Evolutionary conservation across 352 stramenopile species (phyloP).

Genomic region (Pythium dissimile): DNA sequence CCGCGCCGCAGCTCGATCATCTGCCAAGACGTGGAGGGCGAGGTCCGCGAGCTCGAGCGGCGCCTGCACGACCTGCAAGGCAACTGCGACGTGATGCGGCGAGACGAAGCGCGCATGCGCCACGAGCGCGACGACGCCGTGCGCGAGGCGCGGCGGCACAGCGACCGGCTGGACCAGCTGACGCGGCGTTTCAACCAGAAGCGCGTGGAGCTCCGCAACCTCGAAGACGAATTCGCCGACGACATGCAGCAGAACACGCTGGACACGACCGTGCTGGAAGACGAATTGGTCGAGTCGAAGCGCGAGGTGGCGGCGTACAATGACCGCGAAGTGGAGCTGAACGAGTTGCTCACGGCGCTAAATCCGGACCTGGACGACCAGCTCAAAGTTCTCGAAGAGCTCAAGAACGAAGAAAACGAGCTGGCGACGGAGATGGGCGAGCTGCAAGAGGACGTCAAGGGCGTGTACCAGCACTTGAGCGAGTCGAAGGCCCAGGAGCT

Average conservation of each 20-base stretch:
- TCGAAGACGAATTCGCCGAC: conserved; percentile 72
- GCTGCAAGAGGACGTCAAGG: conserved; percentile 58
- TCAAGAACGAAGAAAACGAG: conserved; percentile 42
- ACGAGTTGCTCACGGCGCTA: conserved; percentile 52
- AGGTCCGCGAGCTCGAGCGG: conserved; percentile 55
- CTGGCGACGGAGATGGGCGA: conserved; percentile 50
- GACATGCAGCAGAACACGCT: conserved; percentile 58
- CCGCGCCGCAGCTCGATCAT: conserved; percentile 63
- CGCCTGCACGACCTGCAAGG: conserved; percentile 46
- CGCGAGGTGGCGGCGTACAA: conserved; percentile 42
- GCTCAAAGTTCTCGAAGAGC: conserved; percentile 51
- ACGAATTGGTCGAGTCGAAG: conserved; percentile 52
- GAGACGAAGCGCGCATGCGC: conserved; percentile 44
- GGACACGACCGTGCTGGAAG: conserved; percentile 71
- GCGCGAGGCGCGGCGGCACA: conserved; percentile 34
- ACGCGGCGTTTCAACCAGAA: conserved; percentile 53
- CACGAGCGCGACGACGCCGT: conserved; percentile 43
- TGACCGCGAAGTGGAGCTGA: conserved; percentile 44
- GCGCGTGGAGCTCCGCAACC: conserved; percentile 45
- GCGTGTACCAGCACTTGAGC: conserved; percentile 70
- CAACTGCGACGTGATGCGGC: conserved; percentile 42
- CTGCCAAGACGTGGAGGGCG: conserved; percentile 63
- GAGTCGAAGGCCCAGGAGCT: conserved; percentile 70
- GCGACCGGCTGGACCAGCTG: conserved; percentile 55
- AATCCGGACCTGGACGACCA: conserved; percentile 70